phyloP scores from a whole-genome alignment of 2,329 filamentous ascomycete genomes.

The Myotisia sp. region DNA sequence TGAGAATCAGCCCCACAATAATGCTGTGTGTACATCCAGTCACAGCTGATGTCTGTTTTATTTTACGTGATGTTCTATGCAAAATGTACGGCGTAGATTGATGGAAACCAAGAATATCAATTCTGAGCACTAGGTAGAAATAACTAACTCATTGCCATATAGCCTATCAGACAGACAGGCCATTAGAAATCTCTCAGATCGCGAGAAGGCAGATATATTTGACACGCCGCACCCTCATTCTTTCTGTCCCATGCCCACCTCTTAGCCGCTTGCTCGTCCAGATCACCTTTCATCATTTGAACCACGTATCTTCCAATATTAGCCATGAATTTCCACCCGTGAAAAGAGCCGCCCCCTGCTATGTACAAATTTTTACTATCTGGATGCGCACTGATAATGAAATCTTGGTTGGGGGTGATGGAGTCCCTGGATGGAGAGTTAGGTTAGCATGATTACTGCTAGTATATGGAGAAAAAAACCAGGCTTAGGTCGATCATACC shows the following conservation, averaged over 20 bases:
- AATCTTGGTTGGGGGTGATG: slow-evolving; percentile 41
- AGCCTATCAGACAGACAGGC: not conserved
- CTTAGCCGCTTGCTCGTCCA: not conserved
- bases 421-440: slow-evolving; percentile 27
- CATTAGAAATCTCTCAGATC: slow-evolving; percentile 4
- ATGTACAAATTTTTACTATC: slow-evolving; percentile 31
- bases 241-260: slow-evolving; percentile 8
- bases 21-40: no score
- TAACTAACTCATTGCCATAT: no score
- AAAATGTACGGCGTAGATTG: no score
- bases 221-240: slow-evolving; percentile 4
- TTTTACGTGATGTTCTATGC: no score
- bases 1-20: no score
- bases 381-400: slow-evolving; percentile 39
- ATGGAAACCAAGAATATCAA: no score
- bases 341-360: slow-evolving; percentile 39
- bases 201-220: slow-evolving; percentile 5
- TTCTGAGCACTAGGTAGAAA: no score
- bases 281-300: slow-evolving; percentile 33
- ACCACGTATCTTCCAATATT: slow-evolving; percentile 37
- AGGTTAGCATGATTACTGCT: not conserved
- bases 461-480: no score
- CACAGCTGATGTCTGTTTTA: no score
- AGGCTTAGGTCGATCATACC: not conserved
- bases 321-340: slow-evolving; percentile 41